Conservation (phyloP, 192 early-diverging fungal species). For the Coemansia sp. region DNA sequence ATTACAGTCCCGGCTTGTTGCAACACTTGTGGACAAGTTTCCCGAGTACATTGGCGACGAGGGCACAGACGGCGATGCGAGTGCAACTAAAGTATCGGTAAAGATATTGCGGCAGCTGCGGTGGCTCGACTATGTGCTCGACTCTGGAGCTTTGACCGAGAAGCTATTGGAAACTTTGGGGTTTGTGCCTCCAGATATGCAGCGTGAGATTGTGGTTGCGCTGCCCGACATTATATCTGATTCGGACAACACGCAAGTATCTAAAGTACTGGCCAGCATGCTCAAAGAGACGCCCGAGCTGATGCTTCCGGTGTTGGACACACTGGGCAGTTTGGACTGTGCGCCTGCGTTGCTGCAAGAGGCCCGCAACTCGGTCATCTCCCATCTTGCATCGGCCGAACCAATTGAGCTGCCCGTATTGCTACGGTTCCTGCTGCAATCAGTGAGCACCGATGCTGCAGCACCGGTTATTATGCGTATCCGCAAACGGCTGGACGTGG, state of each 20-base stretch:
- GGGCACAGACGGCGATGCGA: conserved; percentile 17
- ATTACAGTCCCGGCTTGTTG: conserved; percentile 58
- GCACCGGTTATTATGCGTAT: conserved; percentile 39
- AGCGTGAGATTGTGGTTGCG: conserved; percentile 68
- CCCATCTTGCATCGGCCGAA: conserved; percentile 64
- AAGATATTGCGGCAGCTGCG: conserved; percentile 70
- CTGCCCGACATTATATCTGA: conserved; percentile 77
- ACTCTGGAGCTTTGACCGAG: conserved; percentile 57
- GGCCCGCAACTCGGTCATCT: conserved; percentile 58
- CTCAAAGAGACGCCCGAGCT: conserved; percentile 59
- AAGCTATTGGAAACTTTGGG: conserved; percentile 68
- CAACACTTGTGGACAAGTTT: conserved; percentile 57
- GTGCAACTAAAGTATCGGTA: conserved; percentile 52
- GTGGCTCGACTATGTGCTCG: conserved; percentile 71
- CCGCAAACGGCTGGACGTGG: conserved; percentile 62
- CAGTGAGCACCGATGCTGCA: conserved; percentile 49
- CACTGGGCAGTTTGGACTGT: conserved; percentile 64
- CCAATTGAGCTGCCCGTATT: conserved; percentile 68
- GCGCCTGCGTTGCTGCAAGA: conserved; percentile 32
- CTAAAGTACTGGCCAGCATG: conserved; percentile 58
- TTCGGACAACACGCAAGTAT: conserved; percentile 63
- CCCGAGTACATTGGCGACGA: conserved; percentile 60
- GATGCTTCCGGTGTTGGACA: conserved; percentile 68
- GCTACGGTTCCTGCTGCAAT: conserved; percentile 70
- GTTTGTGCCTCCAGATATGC: conserved; percentile 61